Conservation (phyloP, 768 basidiomycete species). For the Xerocomus spinulosus region DNA sequence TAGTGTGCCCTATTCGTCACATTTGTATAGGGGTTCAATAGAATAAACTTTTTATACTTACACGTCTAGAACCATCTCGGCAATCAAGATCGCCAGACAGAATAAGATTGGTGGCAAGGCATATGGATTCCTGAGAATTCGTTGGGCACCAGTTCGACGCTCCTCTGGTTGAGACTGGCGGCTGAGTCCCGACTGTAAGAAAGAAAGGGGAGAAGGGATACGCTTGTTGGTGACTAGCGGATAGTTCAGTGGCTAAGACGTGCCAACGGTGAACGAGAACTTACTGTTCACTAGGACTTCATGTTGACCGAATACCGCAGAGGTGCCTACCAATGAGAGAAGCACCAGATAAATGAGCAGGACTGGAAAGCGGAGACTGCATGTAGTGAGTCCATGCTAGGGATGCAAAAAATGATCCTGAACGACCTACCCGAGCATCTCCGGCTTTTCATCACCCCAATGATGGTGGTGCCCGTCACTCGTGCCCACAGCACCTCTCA, state of each 20-base stretch:
- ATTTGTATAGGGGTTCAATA: background rate
- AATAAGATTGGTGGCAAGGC: conserved; percentile 59
- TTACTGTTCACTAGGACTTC: conserved; percentile 58
- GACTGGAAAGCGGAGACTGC: conserved; percentile 65
- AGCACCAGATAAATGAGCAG: conserved; percentile 52
- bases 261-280: conserved; percentile 22
- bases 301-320: conserved; percentile 59
- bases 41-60: conserved; percentile 35
- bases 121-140: conserved; percentile 70
- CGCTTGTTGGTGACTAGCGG: conserved; percentile 55
- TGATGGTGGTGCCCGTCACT: conserved; percentile 58
- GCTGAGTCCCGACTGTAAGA: conserved; percentile 35
- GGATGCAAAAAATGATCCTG: too few species aligned
- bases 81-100: conserved; percentile 49
- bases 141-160: conserved; percentile 8
- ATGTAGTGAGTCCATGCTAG: background rate
- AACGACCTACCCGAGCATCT: conserved; percentile 37
- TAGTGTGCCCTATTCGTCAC: conserved; percentile 42
- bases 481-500: conserved; percentile 12
- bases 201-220: conserved; percentile 48
- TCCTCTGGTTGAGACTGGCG: conserved; percentile 12
- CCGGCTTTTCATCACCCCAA: conserved; percentile 52
- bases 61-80: conserved; percentile 52
- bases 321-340: conserved; percentile 52
- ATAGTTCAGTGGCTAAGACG: conserved; percentile 2